These are phyloP conservation scores for Mycena alexandri DNA, from an alignment of 768 basidiomycete species.

Conservation along the genomic window DNA sequence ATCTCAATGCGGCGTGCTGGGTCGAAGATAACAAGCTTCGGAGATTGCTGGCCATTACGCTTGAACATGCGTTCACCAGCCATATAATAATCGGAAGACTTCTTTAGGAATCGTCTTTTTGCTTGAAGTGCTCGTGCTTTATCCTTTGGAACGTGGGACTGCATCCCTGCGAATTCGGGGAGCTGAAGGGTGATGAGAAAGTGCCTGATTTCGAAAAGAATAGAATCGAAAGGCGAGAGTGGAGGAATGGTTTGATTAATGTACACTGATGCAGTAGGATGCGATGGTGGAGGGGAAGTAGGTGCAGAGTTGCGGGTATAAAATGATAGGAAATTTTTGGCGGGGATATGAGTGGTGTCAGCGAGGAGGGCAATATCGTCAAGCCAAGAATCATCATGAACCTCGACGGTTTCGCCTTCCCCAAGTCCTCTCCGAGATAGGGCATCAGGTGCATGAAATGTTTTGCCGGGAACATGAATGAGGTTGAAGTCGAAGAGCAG, in stretches of 20 bases:
- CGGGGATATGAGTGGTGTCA: not conserved
- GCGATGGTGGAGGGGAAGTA: not conserved
- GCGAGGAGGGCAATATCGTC: conserved; percentile 26
- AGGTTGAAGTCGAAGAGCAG: conserved; percentile 53
- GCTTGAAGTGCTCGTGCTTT: too few relatives aligned
- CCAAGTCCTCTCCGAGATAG: conserved; percentile 46
- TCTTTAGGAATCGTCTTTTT: conserved; percentile 27
- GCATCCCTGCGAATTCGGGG: too few relatives aligned
- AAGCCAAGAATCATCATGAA: conserved; percentile 45
- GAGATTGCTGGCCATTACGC: not conserved
- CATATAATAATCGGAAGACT: conserved; percentile 28
- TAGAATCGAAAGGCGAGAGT: conserved; percentile 8
- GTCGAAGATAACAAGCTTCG: conserved; percentile 32
- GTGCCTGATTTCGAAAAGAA: conserved; percentile 24
- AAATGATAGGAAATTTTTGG: not conserved
- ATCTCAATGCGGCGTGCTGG: conserved; percentile 13
- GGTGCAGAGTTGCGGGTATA: not conserved
- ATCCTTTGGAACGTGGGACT: too few relatives aligned
- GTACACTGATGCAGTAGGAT: conserved; percentile 5
- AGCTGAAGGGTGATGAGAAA: conserved; percentile 34
- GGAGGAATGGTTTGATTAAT: not conserved
- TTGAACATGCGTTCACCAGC: conserved; percentile 24
- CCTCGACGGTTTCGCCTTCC: conserved; percentile 37
- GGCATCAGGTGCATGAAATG: conserved; percentile 52
- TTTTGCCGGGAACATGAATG: conserved; percentile 51